A percentile compares a stretch with the other conserved stretches of the same genome.
Evolutionary conservation across 345 rosid species (phyloP).

Genomic region (Pistacia atlantica): DNA sequence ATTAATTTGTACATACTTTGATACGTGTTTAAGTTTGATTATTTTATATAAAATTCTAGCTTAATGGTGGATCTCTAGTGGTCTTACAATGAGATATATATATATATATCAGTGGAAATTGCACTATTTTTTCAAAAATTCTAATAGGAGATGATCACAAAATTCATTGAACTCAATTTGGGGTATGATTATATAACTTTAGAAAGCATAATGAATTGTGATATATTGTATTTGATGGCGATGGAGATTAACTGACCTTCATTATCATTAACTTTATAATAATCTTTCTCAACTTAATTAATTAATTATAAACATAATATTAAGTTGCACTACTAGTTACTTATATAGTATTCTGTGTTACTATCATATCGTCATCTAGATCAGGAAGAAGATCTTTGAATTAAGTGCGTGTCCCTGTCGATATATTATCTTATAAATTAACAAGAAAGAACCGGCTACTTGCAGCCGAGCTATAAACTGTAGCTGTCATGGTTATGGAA

Average conservation of each 20-base stretch:
- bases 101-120: too few species aligned
- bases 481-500: background rate
- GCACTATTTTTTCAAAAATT: too few species aligned
- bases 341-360: background rate
- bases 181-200: too few species aligned
- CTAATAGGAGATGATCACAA: too few species aligned
- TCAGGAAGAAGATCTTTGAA: background rate
- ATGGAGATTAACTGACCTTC: background rate
- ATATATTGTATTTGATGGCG: too few species aligned
- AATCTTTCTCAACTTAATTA: background rate
- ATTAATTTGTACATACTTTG: too few species aligned
- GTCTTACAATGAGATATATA: too few species aligned
- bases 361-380: background rate
- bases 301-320: background rate
- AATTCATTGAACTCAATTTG: too few species aligned
- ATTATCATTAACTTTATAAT: background rate
- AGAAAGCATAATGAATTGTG: too few species aligned
- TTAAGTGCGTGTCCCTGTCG: constrained; percentile 1
- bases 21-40: too few species aligned
- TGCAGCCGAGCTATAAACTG: background rate
- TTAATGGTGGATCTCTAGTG: too few species aligned
- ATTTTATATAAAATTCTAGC: too few species aligned
- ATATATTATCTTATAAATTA: background rate
- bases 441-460: background rate
- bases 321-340: background rate